A percentile compares a stretch with the other conserved stretches of the same genome.
These are phyloP conservation scores for Sporisorium iseilematis-ciliati DNA, from an alignment of 1,284 basidiomycete species.

Conservation along the genomic window DNA sequence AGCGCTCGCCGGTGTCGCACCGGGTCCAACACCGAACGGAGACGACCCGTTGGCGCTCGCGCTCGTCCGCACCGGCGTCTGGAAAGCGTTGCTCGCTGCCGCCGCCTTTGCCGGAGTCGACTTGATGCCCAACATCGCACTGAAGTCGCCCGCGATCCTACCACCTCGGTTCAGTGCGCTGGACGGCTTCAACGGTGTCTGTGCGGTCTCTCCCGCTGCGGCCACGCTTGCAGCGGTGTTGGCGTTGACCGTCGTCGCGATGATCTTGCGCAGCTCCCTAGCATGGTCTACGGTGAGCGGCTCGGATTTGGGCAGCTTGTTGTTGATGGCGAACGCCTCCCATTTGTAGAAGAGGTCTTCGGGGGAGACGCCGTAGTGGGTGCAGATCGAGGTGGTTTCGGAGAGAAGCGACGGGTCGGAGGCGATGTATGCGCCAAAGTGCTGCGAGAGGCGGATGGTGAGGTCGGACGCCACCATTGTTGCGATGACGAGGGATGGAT, in stretches of 20 bases:
- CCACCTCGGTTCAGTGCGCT: constrained; percentile 33
- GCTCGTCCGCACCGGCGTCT: constrained; percentile 20
- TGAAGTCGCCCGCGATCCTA: constrained; percentile 29
- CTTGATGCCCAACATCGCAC: constrained; percentile 35
- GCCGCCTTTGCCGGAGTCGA: constrained; percentile 24
- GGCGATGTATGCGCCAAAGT: constrained; percentile 45
- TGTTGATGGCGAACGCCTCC: constrained; percentile 57
- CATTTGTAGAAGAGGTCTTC: constrained; percentile 62
- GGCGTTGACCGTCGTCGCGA: constrained; percentile 42
- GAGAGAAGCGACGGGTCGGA: constrained; percentile 35
- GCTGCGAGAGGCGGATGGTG: constrained; percentile 24
- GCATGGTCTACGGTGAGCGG: constrained; percentile 45
- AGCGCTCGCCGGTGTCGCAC: constrained; percentile 35
- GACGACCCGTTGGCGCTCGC: constrained; percentile 4
- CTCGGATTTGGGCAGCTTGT: constrained; percentile 39
- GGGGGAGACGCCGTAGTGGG: constrained; percentile 44
- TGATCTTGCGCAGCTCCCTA: constrained; percentile 45
- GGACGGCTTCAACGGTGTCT: constrained; percentile 41
- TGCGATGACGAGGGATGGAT: neutral
- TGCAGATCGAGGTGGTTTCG: constrained; percentile 52
- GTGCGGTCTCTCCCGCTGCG: neutral
- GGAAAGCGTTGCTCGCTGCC: constrained; percentile 17
- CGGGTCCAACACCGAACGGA: constrained; percentile 24
- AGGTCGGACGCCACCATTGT: constrained; percentile 33
- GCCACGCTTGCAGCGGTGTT: neutral